phyloP scores from a whole-genome alignment of 2,329 filamentous ascomycete genomes.

The Sclerotiophoma versabilis region DNA sequence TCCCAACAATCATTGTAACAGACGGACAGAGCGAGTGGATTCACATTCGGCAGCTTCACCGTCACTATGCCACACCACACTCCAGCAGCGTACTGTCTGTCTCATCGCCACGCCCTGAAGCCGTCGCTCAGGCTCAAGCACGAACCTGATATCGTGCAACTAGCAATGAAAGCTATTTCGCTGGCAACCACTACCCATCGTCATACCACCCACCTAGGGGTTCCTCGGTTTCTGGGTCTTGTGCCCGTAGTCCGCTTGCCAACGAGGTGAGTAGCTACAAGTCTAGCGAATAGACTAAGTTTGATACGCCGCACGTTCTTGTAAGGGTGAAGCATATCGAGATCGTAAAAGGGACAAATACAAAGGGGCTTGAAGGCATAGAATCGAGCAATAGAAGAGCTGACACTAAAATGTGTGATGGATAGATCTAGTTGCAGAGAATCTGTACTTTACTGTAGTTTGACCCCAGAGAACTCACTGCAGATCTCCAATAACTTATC shows the following conservation, averaged over 20 bases:
- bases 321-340: conserved; percentile 34
- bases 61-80: neutral
- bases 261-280: conserved; percentile 12
- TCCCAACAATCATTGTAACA: conserved; percentile 15
- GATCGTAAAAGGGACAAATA: neutral
- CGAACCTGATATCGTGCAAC: conserved; percentile 2
- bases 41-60: conserved; percentile 8
- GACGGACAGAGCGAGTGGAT: conserved; percentile 6
- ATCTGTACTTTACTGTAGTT: conserved; percentile 26
- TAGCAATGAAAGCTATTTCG: conserved; percentile 23
- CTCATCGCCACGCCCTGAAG: neutral
- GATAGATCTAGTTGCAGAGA: neutral
- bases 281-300: conserved; percentile 27
- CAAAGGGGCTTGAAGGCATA: neutral
- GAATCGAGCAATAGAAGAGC: neutral
- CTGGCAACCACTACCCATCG: neutral
- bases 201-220: neutral
- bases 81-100: neutral
- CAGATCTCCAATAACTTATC: conserved; percentile 54
- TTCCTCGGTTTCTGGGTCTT: neutral
- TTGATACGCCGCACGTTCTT: conserved; percentile 35
- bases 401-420: neutral
- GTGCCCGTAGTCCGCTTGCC: conserved; percentile 21
- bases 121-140: neutral
- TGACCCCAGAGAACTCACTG: conserved; percentile 46